Conservation (phyloP, 106 monocot genomes). For the Amphibolis antarctica region DNA sequence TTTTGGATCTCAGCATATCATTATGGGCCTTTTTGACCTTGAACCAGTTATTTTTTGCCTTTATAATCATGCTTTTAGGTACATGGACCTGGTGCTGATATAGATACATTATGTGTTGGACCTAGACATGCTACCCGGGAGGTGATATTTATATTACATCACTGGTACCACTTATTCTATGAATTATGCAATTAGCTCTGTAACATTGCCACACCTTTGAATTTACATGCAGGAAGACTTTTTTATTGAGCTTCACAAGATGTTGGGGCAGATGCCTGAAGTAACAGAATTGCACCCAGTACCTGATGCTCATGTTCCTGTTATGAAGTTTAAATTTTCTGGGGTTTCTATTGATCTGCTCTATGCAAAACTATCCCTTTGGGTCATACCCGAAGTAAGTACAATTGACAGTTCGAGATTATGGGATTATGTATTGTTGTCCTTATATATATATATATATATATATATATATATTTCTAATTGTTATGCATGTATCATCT, state of each 20-base stretch:
- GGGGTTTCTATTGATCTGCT: slow-evolving; percentile 98
- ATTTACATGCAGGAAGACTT: slow-evolving; percentile 67
- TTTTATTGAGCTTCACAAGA: slow-evolving; percentile 65
- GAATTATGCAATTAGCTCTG: no score
- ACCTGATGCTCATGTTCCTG: slow-evolving; percentile 96
- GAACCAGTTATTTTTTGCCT: not conserved
- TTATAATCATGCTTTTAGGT: slow-evolving; percentile 35
- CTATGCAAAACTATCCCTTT: slow-evolving; percentile 75
- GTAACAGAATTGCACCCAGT: slow-evolving; percentile 90
- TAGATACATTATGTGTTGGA: slow-evolving; percentile 92
- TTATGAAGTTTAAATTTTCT: slow-evolving; percentile 73
- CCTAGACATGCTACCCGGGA: slow-evolving; percentile 90
- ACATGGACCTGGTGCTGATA: slow-evolving; percentile 98
- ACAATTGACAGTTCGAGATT: not conserved
- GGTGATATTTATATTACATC: slow-evolving; percentile 22
- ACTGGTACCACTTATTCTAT: not conserved
- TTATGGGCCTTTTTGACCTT: not conserved
- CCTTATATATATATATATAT: not conserved
- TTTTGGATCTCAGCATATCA: no score
- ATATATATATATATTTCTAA: no score
- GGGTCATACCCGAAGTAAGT: slow-evolving; percentile 92
- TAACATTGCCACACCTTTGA: not conserved
- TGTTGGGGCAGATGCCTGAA: slow-evolving; percentile 81
- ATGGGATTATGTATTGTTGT: not conserved
- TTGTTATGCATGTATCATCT: no score